Conservation (phyloP, 2,329 filamentous ascomycete genomes). For the Triangularia verruculosa region DNA sequence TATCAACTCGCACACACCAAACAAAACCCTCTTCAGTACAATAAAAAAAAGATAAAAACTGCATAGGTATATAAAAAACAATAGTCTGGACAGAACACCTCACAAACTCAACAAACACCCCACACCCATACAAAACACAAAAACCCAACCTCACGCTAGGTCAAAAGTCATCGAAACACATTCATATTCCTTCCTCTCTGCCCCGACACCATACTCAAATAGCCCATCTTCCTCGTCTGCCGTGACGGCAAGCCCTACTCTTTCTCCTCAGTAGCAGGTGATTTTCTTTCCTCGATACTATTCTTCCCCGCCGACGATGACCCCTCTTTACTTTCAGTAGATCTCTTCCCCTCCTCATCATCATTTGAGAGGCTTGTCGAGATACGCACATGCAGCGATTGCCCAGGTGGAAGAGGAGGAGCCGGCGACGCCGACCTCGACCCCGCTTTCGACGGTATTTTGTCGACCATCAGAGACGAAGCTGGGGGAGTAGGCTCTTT, state of each 20-base stretch:
- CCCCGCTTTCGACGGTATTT: neutral
- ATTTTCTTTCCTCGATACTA: neutral
- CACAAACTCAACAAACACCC: neutral
- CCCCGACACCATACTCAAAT: neutral
- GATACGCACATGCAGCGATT: neutral
- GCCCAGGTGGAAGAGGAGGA: neutral
- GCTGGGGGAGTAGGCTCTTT: constrained; percentile 21
- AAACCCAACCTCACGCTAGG: too few species aligned
- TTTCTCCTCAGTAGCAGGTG: neutral
- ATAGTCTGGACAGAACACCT: neutral
- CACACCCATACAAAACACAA: too few species aligned
- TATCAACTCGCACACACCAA: too few species aligned
- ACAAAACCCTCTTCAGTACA: neutral
- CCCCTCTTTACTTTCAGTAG: neutral
- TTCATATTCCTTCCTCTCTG: neutral
- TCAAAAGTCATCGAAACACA: neutral
- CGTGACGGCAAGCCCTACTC: neutral
- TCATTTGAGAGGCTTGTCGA: neutral
- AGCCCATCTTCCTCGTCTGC: neutral
- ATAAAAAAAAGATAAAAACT: neutral
- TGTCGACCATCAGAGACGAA: constrained; percentile 1
- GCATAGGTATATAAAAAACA: neutral
- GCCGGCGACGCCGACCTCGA: neutral
- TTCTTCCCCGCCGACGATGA: neutral
- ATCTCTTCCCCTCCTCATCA: neutral